phyloP scores from a whole-genome alignment of 2,329 filamentous ascomycete species.

The Penicillium sp. region DNA sequence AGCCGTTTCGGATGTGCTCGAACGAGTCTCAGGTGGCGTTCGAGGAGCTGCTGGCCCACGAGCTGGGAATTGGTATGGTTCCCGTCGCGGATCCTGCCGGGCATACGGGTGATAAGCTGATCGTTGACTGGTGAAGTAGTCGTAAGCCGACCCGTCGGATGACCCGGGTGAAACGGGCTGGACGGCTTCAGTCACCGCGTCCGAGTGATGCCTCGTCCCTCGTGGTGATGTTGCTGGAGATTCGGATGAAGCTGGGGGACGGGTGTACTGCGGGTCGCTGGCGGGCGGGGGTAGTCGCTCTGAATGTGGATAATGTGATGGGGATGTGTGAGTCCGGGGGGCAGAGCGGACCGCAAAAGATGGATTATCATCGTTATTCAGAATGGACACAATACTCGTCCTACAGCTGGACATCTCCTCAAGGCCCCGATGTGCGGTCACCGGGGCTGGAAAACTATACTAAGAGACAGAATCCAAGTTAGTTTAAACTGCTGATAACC shows the following conservation, averaged over 20 bases:
- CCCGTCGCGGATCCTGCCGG: conserved; percentile 27
- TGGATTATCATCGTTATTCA: conserved; percentile 49
- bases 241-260: conserved; percentile 22
- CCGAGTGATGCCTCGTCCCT: conserved; percentile 22
- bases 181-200: conserved; percentile 26
- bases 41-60: conserved; percentile 24
- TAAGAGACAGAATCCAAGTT: conserved; percentile 12
- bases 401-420: conserved; percentile 34
- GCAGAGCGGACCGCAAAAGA: conserved; percentile 45
- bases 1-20: conserved; percentile 24
- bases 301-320: conserved; percentile 22
- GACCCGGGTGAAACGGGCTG: conserved; percentile 33
- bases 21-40: conserved; percentile 26
- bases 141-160: conserved; percentile 34
- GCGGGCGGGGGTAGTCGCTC: conserved; percentile 17
- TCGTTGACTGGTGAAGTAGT: conserved; percentile 28
- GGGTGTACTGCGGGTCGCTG: conserved; percentile 22
- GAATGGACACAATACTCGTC: conserved; percentile 43
- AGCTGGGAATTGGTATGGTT: conserved; percentile 18
- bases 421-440: conserved; percentile 14
- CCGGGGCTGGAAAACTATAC: conserved; percentile 20
- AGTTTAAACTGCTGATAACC: conserved; percentile 11
- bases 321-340: conserved; percentile 22
- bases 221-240: conserved; percentile 29
- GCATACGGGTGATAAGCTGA: conserved; percentile 28